Evolutionary conservation across 768 basidiomycete genomes (phyloP), one percentile per base, ranked within the genome.

Genomic region (Tricholoma sp.): DNA sequence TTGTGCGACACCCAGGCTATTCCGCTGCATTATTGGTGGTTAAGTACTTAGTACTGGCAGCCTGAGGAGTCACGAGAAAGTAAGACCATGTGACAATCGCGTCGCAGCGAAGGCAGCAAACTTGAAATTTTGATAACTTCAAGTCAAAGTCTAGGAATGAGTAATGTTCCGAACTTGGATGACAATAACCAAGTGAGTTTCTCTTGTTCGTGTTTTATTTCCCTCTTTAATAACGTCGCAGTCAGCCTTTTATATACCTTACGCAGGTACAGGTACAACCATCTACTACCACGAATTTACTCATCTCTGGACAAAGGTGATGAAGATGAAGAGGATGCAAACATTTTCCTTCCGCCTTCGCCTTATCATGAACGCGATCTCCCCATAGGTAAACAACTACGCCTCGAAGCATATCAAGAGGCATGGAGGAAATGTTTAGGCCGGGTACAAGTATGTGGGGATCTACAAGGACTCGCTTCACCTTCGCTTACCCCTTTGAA

Each of bases 361-460:
- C 19, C 54, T 8, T 45, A 55, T 18, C 12, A 19, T 18, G 56
- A 60, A 10, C 54, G 55, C 14, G 63, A 66, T 56, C 52, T 66
- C 8, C 57, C 46, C 11, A 57, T 56, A 18, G 63, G 63, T 21
- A 60, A 63, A 12, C 39, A 59, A 27, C 50, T 80, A 41, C 77
- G 83, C 22, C 70, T 85, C 50, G 63, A 74, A 49, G 81, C 80
- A 5, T 89, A 88, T 66, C 77, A 66, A 51, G 64, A 62, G 1
- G 81, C 82, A 1, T 89, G 87, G 87, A 71, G 61, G 54, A 83
- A 77, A 57, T 88, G 86, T 65, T 68, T 86, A 27, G 65, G 71
- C 8, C 78, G 80, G 16, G 70, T 86, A 18, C 81, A 83, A 72
- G 85, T 87, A 59, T 18, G 76, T 52, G 8, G 9, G 35, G 41